Evolutionary conservation across 2,329 filamentous ascomycete species (phyloP).

Genomic region (Blastomyces emzantsi): DNA sequence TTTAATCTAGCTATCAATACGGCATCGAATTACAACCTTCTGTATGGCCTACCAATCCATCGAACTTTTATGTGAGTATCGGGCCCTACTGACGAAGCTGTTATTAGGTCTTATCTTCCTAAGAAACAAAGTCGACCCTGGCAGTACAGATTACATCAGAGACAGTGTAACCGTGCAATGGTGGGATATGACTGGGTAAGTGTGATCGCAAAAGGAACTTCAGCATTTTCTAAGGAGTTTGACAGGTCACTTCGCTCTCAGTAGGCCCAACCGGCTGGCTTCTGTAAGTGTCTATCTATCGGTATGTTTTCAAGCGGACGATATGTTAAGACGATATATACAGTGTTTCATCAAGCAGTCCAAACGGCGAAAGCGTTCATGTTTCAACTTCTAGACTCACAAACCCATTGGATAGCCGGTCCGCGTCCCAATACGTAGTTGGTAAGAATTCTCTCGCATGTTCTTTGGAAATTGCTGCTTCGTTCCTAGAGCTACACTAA

Average conservation of each 20-base stretch:
- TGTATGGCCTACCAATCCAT: slow-evolving; percentile 11
- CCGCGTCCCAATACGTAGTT: background rate
- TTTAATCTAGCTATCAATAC: slow-evolving; percentile 16
- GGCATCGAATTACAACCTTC: slow-evolving; percentile 5
- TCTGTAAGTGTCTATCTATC: slow-evolving; percentile 20
- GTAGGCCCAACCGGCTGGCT: slow-evolving; percentile 29
- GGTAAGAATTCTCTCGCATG: background rate
- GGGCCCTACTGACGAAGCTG: background rate
- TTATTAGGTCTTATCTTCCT: slow-evolving; percentile 9
- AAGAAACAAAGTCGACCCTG: slow-evolving; percentile 8
- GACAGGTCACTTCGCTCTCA: slow-evolving; percentile 30
- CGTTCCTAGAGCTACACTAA: background rate
- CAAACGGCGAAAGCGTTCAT: slow-evolving; percentile 1
- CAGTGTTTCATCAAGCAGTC: background rate
- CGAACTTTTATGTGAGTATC: slow-evolving; percentile 2
- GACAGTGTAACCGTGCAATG: background rate
- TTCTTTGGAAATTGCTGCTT: background rate
- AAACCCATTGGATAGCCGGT: background rate
- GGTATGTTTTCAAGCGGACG: background rate
- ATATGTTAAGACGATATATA: background rate
- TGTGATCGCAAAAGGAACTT: background rate
- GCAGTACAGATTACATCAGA: slow-evolving; percentile 9
- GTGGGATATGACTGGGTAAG: slow-evolving; percentile 14
- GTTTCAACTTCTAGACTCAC: background rate
- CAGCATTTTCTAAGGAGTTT: background rate